Conservation (phyloP, 108 stramenopile genomes). For the Cyclotella cryptica region DNA sequence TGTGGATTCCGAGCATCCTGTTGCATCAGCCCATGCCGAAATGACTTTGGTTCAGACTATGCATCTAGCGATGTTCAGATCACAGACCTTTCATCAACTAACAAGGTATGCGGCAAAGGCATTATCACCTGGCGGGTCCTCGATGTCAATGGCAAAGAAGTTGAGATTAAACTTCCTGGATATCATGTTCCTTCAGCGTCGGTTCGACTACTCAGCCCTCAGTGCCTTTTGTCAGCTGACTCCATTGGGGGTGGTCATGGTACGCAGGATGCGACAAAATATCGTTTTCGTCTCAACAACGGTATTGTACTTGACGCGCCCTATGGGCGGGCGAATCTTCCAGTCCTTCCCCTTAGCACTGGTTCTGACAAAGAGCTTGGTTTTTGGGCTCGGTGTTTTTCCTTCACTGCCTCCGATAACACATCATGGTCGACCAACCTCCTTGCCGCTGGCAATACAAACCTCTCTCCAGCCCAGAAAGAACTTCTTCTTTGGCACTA, state of each 20-base stretch:
- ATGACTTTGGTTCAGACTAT: constrained; percentile 5
- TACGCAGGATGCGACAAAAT: background rate
- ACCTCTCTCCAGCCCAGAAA: background rate
- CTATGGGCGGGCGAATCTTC: no score
- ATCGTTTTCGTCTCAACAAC: no score
- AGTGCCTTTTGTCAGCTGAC: background rate
- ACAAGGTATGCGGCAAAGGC: constrained; percentile 10
- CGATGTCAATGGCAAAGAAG: background rate
- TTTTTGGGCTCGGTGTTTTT: background rate
- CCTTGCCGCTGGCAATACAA: background rate
- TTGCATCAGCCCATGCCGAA: background rate
- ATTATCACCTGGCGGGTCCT: background rate
- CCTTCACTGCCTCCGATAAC: background rate
- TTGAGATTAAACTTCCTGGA: background rate
- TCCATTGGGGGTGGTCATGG: background rate
- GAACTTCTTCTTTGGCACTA: constrained; percentile 10
- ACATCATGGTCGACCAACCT: background rate
- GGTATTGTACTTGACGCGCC: no score
- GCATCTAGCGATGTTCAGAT: background rate
- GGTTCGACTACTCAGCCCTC: constrained; percentile 19
- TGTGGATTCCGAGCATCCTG: background rate
- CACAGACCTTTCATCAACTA: constrained; percentile 12
- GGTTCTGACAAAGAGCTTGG: no score
- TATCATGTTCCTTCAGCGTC: constrained; percentile 6
- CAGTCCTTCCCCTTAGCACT: no score